Percentiles rank a stretch among this genome's conserved stretches.
Evolutionary conservation across 2,329 filamentous ascomycete species (phyloP).

Genomic region (Fusarium kyushuense): DNA sequence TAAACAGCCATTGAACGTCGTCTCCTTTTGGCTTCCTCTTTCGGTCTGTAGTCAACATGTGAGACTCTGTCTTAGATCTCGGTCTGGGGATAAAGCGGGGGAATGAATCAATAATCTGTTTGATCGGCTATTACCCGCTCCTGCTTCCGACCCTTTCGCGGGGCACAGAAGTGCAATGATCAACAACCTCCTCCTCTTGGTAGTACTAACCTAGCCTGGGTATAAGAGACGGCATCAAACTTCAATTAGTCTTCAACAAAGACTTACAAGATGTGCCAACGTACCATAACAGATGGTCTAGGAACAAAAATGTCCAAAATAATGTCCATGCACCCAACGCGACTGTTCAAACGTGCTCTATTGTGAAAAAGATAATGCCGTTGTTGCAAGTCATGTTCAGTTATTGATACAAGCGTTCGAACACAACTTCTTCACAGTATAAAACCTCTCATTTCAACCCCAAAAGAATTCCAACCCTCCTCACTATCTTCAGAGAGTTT

Average conservation of each 20-base stretch:
- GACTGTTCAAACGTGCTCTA: background rate
- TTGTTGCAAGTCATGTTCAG: background rate
- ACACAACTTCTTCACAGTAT: background rate
- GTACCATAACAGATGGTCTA: background rate
- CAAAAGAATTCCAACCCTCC: background rate
- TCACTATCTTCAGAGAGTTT: background rate
- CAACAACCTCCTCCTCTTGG: background rate
- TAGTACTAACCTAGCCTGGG: background rate
- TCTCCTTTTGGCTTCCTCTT: conserved; percentile 27
- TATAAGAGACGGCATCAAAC: background rate
- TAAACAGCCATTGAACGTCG: background rate
- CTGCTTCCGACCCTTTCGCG: conserved; percentile 13
- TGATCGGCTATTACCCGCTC: conserved; percentile 16
- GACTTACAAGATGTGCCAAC: background rate
- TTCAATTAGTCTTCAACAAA: background rate
- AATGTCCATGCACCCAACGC: background rate
- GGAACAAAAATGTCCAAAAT: background rate
- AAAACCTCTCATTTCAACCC: background rate
- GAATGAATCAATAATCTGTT: conserved; percentile 25
- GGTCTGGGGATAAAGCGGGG: conserved; percentile 37
- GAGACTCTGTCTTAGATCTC: conserved; percentile 1
- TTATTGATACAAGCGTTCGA: too few relatives aligned
- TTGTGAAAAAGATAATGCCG: background rate
- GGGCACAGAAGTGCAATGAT: conserved; percentile 11
- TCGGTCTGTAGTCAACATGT: background rate